A percentile compares a stretch with the other conserved stretches of the same genome.
Conservation (phyloP, 2,329 filamentous ascomycete species). For the Karstenula rhodostoma region DNA sequence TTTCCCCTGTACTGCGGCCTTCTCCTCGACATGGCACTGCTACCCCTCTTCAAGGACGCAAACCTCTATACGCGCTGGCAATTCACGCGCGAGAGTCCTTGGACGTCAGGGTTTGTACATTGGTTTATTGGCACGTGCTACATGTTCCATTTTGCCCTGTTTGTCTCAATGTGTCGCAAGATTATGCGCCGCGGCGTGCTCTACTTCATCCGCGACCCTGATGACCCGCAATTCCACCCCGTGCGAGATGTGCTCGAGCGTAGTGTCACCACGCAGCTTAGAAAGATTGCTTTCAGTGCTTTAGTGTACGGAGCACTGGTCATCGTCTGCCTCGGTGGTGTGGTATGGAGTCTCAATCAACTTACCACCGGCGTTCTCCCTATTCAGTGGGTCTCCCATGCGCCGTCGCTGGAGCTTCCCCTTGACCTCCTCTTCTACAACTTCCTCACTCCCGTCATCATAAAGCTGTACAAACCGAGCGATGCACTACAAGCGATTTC, state of each 20-base stretch:
- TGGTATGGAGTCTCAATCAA: conserved; percentile 88
- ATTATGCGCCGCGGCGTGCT: conserved; percentile 95
- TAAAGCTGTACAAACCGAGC: conserved; percentile 84
- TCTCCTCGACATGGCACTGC: conserved; percentile 83
- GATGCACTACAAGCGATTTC: conserved; percentile 87
- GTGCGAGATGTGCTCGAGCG: conserved; percentile 96
- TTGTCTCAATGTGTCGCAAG: conserved; percentile 98
- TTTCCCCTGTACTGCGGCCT: conserved; percentile 96
- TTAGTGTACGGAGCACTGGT: conserved; percentile 94
- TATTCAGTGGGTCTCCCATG: conserved; percentile 91
- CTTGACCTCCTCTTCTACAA: conserved; percentile 96
- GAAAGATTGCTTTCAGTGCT: conserved; percentile 95
- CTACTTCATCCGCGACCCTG: conserved; percentile 97
- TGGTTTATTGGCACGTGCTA: conserved; percentile 99
- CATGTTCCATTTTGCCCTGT: conserved; percentile 99
- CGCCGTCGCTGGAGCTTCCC: conserved; percentile 92
- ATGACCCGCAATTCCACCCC: conserved; percentile 97
- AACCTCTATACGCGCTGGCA: conserved; percentile 78
- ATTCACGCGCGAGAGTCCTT: conserved; percentile 80
- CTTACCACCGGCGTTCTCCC: conserved; percentile 77
- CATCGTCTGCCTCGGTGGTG: conserved; percentile 89
- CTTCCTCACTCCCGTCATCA: conserved; percentile 87
- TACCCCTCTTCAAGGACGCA: conserved; percentile 86
- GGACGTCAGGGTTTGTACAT: conserved; percentile 94
- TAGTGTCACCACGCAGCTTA: conserved; percentile 87